phyloP scores from a whole-genome alignment of 2,329 filamentous ascomycete genomes.

The Fusarium lyarnte region DNA sequence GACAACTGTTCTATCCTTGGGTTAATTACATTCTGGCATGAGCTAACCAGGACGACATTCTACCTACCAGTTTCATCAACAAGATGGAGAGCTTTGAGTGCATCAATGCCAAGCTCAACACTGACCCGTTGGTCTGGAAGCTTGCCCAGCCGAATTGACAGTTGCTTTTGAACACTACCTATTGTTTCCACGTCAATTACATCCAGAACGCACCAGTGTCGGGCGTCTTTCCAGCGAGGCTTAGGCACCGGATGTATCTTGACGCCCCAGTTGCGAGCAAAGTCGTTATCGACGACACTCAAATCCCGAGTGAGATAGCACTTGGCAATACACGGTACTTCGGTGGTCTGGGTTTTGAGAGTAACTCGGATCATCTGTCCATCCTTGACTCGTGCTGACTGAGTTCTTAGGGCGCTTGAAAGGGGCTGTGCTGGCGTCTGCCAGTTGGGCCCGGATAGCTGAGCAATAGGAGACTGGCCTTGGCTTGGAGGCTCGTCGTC shows the following conservation, averaged over 20 bases:
- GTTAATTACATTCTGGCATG: not conserved
- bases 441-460: conserved; percentile 3
- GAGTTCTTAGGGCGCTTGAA: not conserved
- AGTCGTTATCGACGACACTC: conserved; percentile 26
- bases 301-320: conserved; percentile 11
- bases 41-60: not conserved
- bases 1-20: conserved; percentile 5
- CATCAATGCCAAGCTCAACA: conserved; percentile 23
- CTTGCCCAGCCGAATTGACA: conserved; percentile 23
- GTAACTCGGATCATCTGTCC: conserved; percentile 31
- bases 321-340: conserved; percentile 31
- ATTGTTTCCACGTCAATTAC: conserved; percentile 33
- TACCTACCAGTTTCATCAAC: conserved; percentile 24
- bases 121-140: conserved; percentile 11
- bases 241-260: conserved; percentile 14
- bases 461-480: conserved; percentile 22
- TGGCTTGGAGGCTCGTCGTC: conserved; percentile 17
- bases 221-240: conserved; percentile 12
- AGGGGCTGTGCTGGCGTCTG: conserved; percentile 9
- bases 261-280: conserved; percentile 14
- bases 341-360: conserved; percentile 15
- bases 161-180: conserved; percentile 4
- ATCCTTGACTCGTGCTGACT: conserved; percentile 22
- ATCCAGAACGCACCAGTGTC: conserved; percentile 21
- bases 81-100: conserved; percentile 21